Conservation (phyloP, 139 green algal species). For the Chlamydomonas asymmetrica region DNA sequence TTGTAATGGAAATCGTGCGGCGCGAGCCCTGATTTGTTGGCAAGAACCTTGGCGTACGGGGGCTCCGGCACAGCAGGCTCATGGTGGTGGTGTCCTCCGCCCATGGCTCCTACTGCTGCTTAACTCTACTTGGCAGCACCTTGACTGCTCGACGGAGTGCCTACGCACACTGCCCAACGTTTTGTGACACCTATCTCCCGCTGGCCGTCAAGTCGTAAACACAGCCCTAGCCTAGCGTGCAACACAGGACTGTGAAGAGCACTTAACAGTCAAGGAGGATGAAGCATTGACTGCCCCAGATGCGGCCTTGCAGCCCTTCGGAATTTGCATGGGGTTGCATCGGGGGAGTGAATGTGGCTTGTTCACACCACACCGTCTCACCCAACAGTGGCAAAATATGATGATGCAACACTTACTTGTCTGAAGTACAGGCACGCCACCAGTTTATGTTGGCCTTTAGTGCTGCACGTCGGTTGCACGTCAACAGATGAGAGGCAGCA, state of each 20-base stretch:
- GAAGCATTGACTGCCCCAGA: no score
- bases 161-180: no score
- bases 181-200: neutral
- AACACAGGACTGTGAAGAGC: neutral
- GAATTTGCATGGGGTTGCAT: neutral
- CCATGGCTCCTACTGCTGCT: constrained; percentile 19
- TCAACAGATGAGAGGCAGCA: no score
- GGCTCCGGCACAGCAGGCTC: constrained; percentile 20
- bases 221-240: neutral
- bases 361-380: neutral
- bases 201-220: neutral
- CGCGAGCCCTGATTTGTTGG: constrained; percentile 32
- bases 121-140: neutral
- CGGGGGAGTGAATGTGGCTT: neutral
- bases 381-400: no score
- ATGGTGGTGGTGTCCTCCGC: constrained; percentile 29
- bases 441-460: no score
- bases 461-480: no score
- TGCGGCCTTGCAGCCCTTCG: neutral
- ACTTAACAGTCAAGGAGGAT: no score
- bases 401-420: no score
- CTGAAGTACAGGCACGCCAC: no score
- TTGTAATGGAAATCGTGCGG: constrained; percentile 45
- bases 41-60: constrained; percentile 30
- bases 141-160: constrained; percentile 12